Conservation (phyloP, 2,329 filamentous ascomycete genomes). For the Sporothrix brasiliensis region DNA sequence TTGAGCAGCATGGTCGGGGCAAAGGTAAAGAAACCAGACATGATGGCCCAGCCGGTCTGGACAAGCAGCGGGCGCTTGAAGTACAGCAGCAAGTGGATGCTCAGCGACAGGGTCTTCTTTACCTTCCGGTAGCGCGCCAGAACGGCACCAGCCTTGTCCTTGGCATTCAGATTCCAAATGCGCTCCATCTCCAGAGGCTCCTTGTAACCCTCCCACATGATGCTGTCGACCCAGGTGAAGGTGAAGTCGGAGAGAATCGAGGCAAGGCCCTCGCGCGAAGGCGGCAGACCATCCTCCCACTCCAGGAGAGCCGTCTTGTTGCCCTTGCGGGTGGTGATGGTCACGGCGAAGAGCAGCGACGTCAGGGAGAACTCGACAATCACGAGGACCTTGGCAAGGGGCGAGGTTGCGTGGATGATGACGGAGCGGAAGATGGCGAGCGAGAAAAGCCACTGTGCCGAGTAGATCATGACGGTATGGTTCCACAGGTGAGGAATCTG, state of each 20-base stretch:
- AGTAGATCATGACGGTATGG: constrained; percentile 85
- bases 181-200: constrained; percentile 78
- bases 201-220: constrained; percentile 87
- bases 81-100: constrained; percentile 79
- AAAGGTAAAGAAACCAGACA: constrained; percentile 84
- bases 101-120: constrained; percentile 77
- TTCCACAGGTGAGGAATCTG: constrained; percentile 80
- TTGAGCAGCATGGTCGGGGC: constrained; percentile 88
- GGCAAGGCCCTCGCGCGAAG: constrained; percentile 82
- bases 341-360: constrained; percentile 73
- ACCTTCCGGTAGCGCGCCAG: constrained; percentile 81
- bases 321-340: constrained; percentile 82
- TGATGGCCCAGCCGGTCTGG: constrained; percentile 77
- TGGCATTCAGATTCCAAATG: constrained; percentile 89
- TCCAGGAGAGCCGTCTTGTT: constrained; percentile 88
- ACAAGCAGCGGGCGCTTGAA: constrained; percentile 76
- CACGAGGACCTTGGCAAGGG: constrained; percentile 63
- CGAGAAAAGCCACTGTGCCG: constrained; percentile 76
- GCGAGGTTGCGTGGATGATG: constrained; percentile 73
- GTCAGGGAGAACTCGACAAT: constrained; percentile 75
- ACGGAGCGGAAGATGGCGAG: constrained; percentile 81
- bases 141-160: constrained; percentile 82
- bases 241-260: constrained; percentile 86
- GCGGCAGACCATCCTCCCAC: constrained; percentile 85
- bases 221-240: constrained; percentile 86